phyloP scores from a whole-genome alignment of 2,329 filamentous ascomycete genomes.

The Alternaria panax region DNA sequence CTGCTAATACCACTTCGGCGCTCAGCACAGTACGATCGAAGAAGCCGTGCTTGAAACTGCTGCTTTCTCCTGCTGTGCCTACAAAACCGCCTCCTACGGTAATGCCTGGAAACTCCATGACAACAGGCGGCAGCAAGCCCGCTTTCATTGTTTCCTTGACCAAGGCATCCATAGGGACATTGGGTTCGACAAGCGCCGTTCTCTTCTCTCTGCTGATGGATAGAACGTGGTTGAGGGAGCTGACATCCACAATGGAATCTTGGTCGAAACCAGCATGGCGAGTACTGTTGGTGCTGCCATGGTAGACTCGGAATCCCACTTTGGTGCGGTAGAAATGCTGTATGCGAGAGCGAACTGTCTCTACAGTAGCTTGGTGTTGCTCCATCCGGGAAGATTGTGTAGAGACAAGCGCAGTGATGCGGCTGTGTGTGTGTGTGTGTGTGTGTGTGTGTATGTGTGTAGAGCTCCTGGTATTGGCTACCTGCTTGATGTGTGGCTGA shows the following conservation, averaged over 20 bases:
- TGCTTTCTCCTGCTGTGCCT: slow-evolving; percentile 72
- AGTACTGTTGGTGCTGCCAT: slow-evolving; percentile 80
- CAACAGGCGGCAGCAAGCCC: slow-evolving; percentile 67
- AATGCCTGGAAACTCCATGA: slow-evolving; percentile 77
- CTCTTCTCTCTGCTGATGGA: slow-evolving; percentile 60
- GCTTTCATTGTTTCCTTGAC: slow-evolving; percentile 63
- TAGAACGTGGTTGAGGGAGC: slow-evolving; percentile 68
- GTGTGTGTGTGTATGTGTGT: too few species aligned
- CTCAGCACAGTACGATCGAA: slow-evolving; percentile 69
- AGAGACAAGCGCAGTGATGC: not conserved
- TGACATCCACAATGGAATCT: slow-evolving; percentile 67
- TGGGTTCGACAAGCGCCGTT: slow-evolving; percentile 71
- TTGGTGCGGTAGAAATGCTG: slow-evolving; percentile 36
- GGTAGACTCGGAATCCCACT: slow-evolving; percentile 61
- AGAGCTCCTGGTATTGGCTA: not conserved
- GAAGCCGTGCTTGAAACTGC: slow-evolving; percentile 70
- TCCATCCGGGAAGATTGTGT: slow-evolving; percentile 25
- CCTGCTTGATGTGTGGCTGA: slow-evolving; percentile 10
- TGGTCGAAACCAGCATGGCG: slow-evolving; percentile 57
- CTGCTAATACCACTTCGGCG: slow-evolving; percentile 69
- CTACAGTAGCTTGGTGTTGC: slow-evolving; percentile 30
- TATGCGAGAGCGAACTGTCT: slow-evolving; percentile 30
- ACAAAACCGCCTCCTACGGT: slow-evolving; percentile 73
- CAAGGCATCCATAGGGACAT: slow-evolving; percentile 71
- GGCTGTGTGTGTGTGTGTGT: too few species aligned